Evolutionary conservation across 83 land plant species (phyloP).

Genomic region (Picea mariana): DNA sequence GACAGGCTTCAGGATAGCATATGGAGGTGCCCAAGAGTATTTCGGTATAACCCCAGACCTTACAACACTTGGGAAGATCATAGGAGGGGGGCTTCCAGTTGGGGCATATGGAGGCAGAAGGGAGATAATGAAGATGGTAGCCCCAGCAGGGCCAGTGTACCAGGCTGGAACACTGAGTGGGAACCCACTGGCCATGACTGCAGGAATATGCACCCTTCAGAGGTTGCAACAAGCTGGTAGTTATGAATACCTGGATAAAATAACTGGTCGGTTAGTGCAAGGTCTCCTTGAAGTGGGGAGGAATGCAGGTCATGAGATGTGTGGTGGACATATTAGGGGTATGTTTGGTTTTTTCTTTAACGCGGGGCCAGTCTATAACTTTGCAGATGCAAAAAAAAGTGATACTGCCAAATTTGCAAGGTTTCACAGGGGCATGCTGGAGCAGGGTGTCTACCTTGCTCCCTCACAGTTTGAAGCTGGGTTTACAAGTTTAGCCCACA

Average conservation of each 20-base stretch:
- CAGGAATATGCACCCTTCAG: slow-evolving; percentile 88
- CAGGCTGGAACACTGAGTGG: slow-evolving; percentile 99
- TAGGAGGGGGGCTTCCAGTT: slow-evolving; percentile 99
- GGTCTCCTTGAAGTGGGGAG: slow-evolving; percentile 83
- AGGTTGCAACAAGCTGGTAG: slow-evolving; percentile 70
- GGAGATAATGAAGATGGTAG: slow-evolving; percentile 98
- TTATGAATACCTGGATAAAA: slow-evolving; percentile 78
- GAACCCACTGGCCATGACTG: slow-evolving; percentile 98
- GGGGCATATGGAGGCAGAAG: slow-evolving; percentile 97
- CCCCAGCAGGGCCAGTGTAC: slow-evolving; percentile 99
- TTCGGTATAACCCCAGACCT: slow-evolving; percentile 94
- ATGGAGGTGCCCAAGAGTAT: slow-evolving; percentile 98
- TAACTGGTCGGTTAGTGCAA: slow-evolving; percentile 63
- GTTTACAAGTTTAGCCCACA: slow-evolving; percentile 91
- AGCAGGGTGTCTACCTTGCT: slow-evolving; percentile 92
- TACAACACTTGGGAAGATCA: slow-evolving; percentile 96
- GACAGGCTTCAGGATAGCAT: slow-evolving; percentile 94
- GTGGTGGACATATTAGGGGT: slow-evolving; percentile 86
- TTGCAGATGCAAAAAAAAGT: slow-evolving; percentile 95
- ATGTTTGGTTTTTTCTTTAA: slow-evolving; percentile 98
- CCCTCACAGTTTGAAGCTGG: slow-evolving; percentile 99
- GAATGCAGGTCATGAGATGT: slow-evolving; percentile 81
- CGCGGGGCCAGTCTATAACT: slow-evolving; percentile 83
- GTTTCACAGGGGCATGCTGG: slow-evolving; percentile 93
- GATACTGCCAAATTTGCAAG: slow-evolving; percentile 91